Base-by-base conservation (phyloP, 78 protist species). In the Corallochytrium limacisporum region DNA sequence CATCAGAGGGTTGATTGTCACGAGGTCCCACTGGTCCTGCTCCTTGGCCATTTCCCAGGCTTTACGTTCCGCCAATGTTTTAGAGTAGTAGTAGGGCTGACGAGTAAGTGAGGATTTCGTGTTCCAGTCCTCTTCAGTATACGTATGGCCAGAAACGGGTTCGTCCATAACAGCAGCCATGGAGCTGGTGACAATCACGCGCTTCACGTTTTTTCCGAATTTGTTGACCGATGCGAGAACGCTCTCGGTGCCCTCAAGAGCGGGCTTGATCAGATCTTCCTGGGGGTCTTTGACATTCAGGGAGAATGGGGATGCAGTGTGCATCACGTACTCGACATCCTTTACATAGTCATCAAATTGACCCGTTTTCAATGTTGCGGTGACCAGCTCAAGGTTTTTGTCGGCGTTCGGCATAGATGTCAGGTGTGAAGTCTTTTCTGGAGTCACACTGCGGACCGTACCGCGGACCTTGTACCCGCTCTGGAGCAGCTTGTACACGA, bases 291-390 rank as follows among this genome's bases (percentile, higher is more conserved):
- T n/a, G 8, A 24, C 56, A 57, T 28, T 8, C 22, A 62, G 9
- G 32, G 38, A 5, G 29, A 75, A 75, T 12, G 81, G 81, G 4
- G 68, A 55, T 6, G 81, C 81, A 4, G 68, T 75, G 62, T 75
- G 81, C 55, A 75, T 13, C 24, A 75, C 67, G 20, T 16, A 63
- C 12, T 44, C 54, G 10, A 24, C 31, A 53, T 53, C 59, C 22
- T n/a, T n/a, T 0, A 53, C 59, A 20, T 24, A 15, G 15, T 53
- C 28, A n/a, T 53, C 10, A 24, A 53, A 24, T n/a, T n/a, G n/a
- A n/a, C n/a, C n/a, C n/a, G n/a, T n/a, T n/a, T n/a, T n/a, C n/a
- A n/a, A n/a, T n/a, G n/a, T n/a, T n/a, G n/a, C n/a, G n/a, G n/a
- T n/a, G n/a, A n/a, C n/a, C n/a, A n/a, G n/a, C n/a, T n/a, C n/a